Percentiles rank a stretch among this genome's conserved stretches.
These are phyloP conservation scores for Schizochytrium sp. DNA, from an alignment of 108 stramenopile genomes.

Conservation along the genomic window DNA sequence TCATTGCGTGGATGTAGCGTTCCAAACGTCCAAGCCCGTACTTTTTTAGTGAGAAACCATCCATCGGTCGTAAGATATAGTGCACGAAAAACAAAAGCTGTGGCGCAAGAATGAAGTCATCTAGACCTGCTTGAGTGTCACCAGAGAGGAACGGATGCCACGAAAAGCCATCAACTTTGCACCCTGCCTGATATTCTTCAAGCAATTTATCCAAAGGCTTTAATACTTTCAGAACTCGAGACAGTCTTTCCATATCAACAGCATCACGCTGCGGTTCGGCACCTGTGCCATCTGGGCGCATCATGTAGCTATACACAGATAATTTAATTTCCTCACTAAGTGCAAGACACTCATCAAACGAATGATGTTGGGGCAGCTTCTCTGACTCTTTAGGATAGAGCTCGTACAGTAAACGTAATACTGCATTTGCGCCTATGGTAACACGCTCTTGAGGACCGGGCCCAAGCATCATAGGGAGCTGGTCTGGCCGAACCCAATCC, in stretches of 20 bases:
- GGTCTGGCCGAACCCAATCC: background rate
- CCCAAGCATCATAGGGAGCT: background rate
- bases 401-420: background rate
- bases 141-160: constrained; percentile 8
- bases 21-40: background rate
- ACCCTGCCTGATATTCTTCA: background rate
- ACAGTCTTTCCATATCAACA: background rate
- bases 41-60: background rate
- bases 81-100: background rate
- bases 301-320: background rate
- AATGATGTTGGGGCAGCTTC: background rate
- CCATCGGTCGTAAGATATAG: background rate
- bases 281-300: background rate
- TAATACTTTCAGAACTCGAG: background rate
- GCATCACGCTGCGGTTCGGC: background rate
- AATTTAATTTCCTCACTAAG: background rate
- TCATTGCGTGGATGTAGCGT: background rate
- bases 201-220: background rate
- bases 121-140: background rate
- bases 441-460: background rate
- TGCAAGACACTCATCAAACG: background rate
- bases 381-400: background rate
- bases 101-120: constrained; percentile 15
- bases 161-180: background rate
- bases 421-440: background rate